Percentiles rank a stretch among this genome's conserved stretches.
Evolutionary conservation across 2,329 filamentous ascomycete genomes (phyloP).

Genomic region (Alternaria ventricosa): DNA sequence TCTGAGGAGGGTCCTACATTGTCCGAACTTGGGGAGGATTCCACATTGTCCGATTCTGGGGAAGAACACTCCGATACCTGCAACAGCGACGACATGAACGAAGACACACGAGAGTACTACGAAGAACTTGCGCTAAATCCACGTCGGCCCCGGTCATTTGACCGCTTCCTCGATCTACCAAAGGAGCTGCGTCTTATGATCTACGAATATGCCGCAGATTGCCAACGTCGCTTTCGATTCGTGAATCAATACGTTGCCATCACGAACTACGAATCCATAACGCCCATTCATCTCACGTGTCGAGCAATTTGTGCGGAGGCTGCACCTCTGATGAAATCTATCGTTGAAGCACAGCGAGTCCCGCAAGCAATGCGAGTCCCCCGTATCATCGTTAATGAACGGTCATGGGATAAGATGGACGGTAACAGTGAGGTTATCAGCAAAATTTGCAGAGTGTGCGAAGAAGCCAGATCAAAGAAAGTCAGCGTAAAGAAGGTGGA

Average conservation of each 20-base stretch:
- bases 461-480: neutral
- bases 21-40: no score
- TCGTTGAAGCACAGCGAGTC: neutral
- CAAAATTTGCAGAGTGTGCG: neutral
- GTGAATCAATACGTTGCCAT: neutral
- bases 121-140: neutral
- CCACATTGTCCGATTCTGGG: neutral
- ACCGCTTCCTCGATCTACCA: constrained; percentile 1
- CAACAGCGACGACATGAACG: neutral
- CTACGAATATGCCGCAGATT: neutral
- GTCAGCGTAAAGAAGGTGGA: neutral
- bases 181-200: constrained; percentile 4
- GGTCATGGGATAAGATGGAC: neutral
- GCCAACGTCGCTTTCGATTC: neutral
- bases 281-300: neutral
- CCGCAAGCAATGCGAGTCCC: neutral
- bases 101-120: neutral
- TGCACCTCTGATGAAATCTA: neutral
- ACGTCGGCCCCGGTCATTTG: neutral
- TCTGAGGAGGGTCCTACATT: no score
- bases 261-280: neutral
- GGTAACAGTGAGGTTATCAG: neutral
- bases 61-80: neutral
- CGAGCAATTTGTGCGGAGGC: neutral
- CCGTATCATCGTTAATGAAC: neutral